Conservation (phyloP, 2,329 filamentous ascomycete species). For the Colletotrichum cuscutae region DNA sequence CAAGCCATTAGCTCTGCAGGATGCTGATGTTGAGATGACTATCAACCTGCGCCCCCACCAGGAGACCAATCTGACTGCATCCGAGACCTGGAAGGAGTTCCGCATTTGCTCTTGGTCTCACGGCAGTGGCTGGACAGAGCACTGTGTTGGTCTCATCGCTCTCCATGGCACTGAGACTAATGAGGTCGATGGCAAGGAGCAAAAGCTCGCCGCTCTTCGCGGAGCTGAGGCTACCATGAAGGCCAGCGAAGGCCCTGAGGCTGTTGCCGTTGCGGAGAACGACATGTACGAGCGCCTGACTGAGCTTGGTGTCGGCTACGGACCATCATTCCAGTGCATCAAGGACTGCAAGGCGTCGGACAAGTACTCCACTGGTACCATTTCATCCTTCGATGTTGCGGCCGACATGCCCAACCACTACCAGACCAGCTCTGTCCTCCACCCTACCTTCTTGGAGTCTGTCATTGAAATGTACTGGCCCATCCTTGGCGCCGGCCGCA, state of each 20-base stretch:
- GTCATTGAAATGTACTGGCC: slow-evolving; percentile 44
- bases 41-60: slow-evolving; percentile 55
- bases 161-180: slow-evolving; percentile 50
- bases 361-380: slow-evolving; percentile 30
- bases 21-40: slow-evolving; percentile 61
- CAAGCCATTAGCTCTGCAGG: slow-evolving; percentile 57
- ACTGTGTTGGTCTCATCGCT: slow-evolving; percentile 64
- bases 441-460: slow-evolving; percentile 38
- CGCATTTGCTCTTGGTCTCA: slow-evolving; percentile 64
- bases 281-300: slow-evolving; percentile 58
- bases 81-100: slow-evolving; percentile 65
- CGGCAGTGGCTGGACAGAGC: slow-evolving; percentile 65
- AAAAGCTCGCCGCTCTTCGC: slow-evolving; percentile 39
- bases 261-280: slow-evolving; percentile 36
- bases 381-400: slow-evolving; percentile 28
- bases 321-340: slow-evolving; percentile 62
- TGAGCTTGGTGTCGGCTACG: slow-evolving; percentile 60
- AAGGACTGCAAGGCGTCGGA: slow-evolving; percentile 52
- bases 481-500: slow-evolving; percentile 43
- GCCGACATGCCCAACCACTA: slow-evolving; percentile 38
- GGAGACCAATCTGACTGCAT: slow-evolving; percentile 52
- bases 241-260: slow-evolving; percentile 41
- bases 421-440: slow-evolving; percentile 36
- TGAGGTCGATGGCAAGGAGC: slow-evolving; percentile 50
- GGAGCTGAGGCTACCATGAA: slow-evolving; percentile 44